Conservation (phyloP, 177 flowering plant species). For the Vitis hybrid region DNA sequence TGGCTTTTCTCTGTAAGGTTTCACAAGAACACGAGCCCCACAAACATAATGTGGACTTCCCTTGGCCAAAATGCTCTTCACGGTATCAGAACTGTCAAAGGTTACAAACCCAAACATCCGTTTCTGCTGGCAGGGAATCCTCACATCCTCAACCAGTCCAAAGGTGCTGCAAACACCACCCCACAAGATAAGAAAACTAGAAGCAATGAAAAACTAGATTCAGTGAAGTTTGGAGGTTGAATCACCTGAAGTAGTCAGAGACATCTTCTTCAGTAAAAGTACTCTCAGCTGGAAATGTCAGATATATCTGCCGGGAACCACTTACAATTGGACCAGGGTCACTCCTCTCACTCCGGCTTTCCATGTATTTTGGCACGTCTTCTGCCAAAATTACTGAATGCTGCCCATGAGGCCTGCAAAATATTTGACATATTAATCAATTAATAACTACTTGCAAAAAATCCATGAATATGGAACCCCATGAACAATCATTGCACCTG, state of each 20-base stretch:
- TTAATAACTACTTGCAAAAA: not conserved
- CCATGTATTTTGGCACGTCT: conserved; percentile 59
- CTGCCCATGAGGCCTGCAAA: too few relatives aligned
- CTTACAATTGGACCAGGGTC: conserved; percentile 62
- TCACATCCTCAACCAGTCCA: conserved; percentile 91
- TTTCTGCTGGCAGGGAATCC: conserved; percentile 89
- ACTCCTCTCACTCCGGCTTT: conserved; percentile 47
- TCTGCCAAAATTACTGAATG: conserved; percentile 29
- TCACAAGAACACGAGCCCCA: conserved; percentile 88
- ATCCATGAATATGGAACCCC: not conserved
- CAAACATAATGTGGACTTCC: conserved; percentile 84
- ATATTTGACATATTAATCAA: too few relatives aligned
- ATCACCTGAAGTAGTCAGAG: conserved; percentile 67
- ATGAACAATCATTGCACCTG: conserved; percentile 35
- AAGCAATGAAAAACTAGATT: not conserved
- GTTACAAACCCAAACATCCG: conserved; percentile 93
- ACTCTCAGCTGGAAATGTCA: conserved; percentile 87
- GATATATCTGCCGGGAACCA: conserved; percentile 76
- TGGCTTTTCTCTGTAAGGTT: conserved; percentile 83
- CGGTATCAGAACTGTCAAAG: conserved; percentile 70
- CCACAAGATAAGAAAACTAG: not conserved
- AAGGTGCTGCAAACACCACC: conserved; percentile 41
- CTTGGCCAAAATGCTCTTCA: conserved; percentile 53
- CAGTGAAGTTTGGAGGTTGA: not conserved
- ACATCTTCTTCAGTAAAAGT: conserved; percentile 80